Conservation (phyloP, 441 rosid species). For the Bocquillonia castaneifolia region DNA sequence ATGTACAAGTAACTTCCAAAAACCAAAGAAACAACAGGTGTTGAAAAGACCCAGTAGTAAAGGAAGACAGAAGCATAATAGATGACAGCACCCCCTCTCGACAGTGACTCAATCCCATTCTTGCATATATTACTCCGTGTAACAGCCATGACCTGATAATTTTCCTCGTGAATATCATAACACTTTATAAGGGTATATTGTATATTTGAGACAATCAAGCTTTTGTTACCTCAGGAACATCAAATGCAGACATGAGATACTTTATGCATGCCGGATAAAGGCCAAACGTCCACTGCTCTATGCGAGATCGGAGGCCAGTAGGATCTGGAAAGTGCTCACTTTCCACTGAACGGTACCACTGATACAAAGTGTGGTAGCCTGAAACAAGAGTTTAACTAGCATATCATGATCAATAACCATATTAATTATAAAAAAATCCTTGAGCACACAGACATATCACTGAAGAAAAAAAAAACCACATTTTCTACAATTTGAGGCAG, state of each 20-base stretch:
- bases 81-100: conserved; percentile 81
- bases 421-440: conserved; percentile 7
- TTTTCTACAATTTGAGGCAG: background rate
- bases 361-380: conserved; percentile 92
- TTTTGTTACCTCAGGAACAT: conserved; percentile 83
- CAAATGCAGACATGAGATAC: conserved; percentile 98
- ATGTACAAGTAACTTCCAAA: conserved; percentile 95
- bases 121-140: conserved; percentile 84
- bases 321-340: conserved; percentile 98
- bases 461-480: background rate
- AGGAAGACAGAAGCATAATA: conserved; percentile 95
- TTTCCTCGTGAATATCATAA: conserved; percentile 13
- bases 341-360: conserved; percentile 94
- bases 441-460: background rate
- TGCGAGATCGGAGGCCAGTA: conserved; percentile 91
- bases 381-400: conserved; percentile 21
- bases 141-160: conserved; percentile 89
- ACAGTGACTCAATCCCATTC: conserved; percentile 66
- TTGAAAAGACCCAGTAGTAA: conserved; percentile 97
- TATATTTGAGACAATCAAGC: conserved; percentile 3
- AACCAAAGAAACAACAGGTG: conserved; percentile 89
- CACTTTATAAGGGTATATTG: conserved; percentile 1
- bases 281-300: conserved; percentile 97
- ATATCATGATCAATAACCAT: conserved; percentile 14
- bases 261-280: conserved; percentile 98